Base-by-base conservation (phyloP, 345 rosid genomes). In the Melaleuca alternifolia region DNA sequence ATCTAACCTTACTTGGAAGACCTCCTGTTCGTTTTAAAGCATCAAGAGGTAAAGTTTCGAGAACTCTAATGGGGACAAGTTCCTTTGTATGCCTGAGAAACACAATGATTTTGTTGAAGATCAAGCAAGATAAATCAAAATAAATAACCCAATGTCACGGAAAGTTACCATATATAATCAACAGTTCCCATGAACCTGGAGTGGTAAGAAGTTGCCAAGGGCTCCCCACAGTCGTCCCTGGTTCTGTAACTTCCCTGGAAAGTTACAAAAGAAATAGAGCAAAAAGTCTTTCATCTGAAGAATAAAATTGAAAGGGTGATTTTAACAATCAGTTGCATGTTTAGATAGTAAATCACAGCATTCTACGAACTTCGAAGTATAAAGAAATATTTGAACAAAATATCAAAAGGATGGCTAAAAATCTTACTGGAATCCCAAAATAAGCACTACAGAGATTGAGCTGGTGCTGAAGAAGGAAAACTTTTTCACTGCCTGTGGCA, bases 181-280 rank as follows among this genome's bases (percentile, higher is more conserved):
- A 96, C 98, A 81, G 99, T 96, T 90, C 98, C 99, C 88, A 93
- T 91, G 89, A 96, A 97, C 91, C 89, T 90, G 84, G 96, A 94
- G 90, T 97, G 99, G 89, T 91, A 94, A 12, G 99, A 94, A 85
- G 99, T 97, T 86, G 96, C 99, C 89, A 94, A 92, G 82, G 99
- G 98, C 87, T 97, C 99, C 87, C 99, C 99, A 57, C 54, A 28
- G 50, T 51, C 85, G 89, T 94, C 96, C 90, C 99, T 94, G 10
- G 94, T 89, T 88, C 90, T 86, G 59, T 26, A 28, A 81, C 90
- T 89, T 65, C 98, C 98, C 98, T 97, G 92, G 87, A 91, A 86
- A 86, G 71, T 85, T 81, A 12, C 20, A 4, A 10, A 44, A 21
- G 46, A n/a, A 28, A 65, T 28, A 51, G 46, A 82, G 85, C n/a